These are phyloP conservation scores for Fusarium torulosum DNA, from an alignment of 2,329 filamentous ascomycete species.

Conservation along the genomic window DNA sequence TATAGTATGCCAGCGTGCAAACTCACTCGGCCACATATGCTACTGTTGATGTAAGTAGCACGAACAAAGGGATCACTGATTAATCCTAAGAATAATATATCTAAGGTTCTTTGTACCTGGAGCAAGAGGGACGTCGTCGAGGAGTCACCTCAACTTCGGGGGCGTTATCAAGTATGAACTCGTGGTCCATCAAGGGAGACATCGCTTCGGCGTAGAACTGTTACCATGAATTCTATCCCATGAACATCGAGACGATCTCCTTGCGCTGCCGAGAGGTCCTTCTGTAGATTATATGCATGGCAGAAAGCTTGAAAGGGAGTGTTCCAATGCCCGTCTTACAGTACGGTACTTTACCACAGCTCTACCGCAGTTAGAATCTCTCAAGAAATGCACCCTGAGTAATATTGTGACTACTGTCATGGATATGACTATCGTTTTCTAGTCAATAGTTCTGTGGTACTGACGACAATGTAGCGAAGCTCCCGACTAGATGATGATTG, in stretches of 20 bases:
- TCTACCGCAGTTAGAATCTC: slow-evolving; percentile 59
- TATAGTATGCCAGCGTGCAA: slow-evolving; percentile 57
- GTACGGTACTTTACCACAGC: slow-evolving; percentile 69
- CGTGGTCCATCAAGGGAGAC: slow-evolving; percentile 61
- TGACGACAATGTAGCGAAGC: slow-evolving; percentile 45
- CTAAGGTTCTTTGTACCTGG: slow-evolving; percentile 66
- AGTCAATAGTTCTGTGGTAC: background rate
- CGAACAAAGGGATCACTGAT: slow-evolving; percentile 27
- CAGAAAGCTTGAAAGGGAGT: fast-evolving
- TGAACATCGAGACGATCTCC: slow-evolving; percentile 62
- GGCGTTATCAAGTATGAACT: slow-evolving; percentile 55
- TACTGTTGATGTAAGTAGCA: background rate
- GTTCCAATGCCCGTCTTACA: slow-evolving; percentile 36
- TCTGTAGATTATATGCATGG: slow-evolving; percentile 63
- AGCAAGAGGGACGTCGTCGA: slow-evolving; percentile 63
- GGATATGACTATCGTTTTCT: slow-evolving; percentile 8
- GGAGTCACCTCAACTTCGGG: slow-evolving; percentile 58
- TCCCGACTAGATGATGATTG: slow-evolving; percentile 59
- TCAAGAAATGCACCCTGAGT: slow-evolving; percentile 60
- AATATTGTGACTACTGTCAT: slow-evolving; percentile 57
- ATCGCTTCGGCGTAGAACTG: slow-evolving; percentile 63
- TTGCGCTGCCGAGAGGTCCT: slow-evolving; percentile 60
- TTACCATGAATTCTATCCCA: slow-evolving; percentile 65
- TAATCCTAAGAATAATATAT: slow-evolving; percentile 56
- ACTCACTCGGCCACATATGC: slow-evolving; percentile 52